Evolutionary conservation across 805 yeast genomes (phyloP), one percentile per base, ranked within the genome.

Genomic region (Wickerhamiella hasegawae): DNA sequence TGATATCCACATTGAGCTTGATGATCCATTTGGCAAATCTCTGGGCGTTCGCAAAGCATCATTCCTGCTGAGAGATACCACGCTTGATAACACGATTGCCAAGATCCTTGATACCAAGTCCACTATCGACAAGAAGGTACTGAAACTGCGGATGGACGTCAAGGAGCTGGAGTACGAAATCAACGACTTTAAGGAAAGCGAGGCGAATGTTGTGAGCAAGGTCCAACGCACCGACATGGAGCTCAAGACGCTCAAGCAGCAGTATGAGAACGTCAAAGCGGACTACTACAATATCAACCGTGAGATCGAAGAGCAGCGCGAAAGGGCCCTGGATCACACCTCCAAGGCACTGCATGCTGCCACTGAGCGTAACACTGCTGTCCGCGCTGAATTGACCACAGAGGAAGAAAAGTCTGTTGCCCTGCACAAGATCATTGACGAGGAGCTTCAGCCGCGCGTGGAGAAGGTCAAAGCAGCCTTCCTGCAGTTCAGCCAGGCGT

Each of bases 1-100:
- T n/a, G n/a, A n/a, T n/a, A n/a, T n/a, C n/a, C n/a, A n/a, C n/a
- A n/a, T n/a, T n/a, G 35, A 78, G 57, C 25, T 61, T 65, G 2
- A 78, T 66, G 19, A 83, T 58, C 33, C 79, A 76, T 21, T 74
- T 58, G 4, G 82, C 81, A 25, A 81, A 71, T 35, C 71, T 72
- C 52, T 83, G 95, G 12, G 68, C 57, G 40, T 75, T 49, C 3
- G 63, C 48, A n/a, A n/a, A n/a, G n/a, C n/a, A n/a, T n/a, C n/a
- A n/a, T n/a, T n/a, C n/a, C n/a, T n/a, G n/a, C n/a, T n/a, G n/a
- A n/a, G n/a, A n/a, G n/a, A n/a, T n/a, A n/a, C n/a, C n/a, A n/a
- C n/a, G n/a, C n/a, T n/a, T n/a, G n/a, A n/a, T n/a, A n/a, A n/a
- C n/a, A n/a, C n/a, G n/a, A n/a, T n/a, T n/a, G n/a, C n/a, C n/a